Evolutionary conservation across 768 basidiomycete genomes (phyloP).

Genomic region (Collybiopsis luxurians): DNA sequence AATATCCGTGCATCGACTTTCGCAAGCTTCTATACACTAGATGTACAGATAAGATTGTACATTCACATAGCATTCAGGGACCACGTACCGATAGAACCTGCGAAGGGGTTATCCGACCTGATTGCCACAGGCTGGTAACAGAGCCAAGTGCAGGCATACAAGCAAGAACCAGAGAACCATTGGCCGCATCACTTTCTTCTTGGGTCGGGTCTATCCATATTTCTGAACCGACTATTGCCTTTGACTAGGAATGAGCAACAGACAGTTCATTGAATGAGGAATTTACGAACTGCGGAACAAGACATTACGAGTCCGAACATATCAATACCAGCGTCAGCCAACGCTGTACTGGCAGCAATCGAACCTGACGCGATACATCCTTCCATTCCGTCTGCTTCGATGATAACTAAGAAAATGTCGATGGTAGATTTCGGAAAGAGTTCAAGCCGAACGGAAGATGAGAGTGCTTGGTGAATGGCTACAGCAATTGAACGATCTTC

Average conservation of each 20-base stretch:
- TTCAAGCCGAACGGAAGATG: slow-evolving; percentile 82
- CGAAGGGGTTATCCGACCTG: slow-evolving; percentile 58
- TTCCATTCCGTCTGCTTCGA: slow-evolving; percentile 92
- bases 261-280: slow-evolving; percentile 3
- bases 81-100: slow-evolving; percentile 55
- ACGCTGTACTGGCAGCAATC: slow-evolving; percentile 84
- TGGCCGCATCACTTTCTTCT: slow-evolving; percentile 55
- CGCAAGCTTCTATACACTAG: slow-evolving; percentile 71
- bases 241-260: slow-evolving; percentile 6
- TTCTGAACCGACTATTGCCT: slow-evolving; percentile 58
- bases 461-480: slow-evolving; percentile 81
- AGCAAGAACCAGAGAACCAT: slow-evolving; percentile 72
- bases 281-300: slow-evolving; percentile 64
- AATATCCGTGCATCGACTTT: slow-evolving; percentile 69
- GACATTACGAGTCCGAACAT: slow-evolving; percentile 86
- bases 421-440: slow-evolving; percentile 92
- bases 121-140: slow-evolving; percentile 85
- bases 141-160: slow-evolving; percentile 87
- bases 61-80: not conserved
- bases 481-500: slow-evolving; percentile 86
- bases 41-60: not conserved
- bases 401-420: slow-evolving; percentile 86
- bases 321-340: slow-evolving; percentile 92
- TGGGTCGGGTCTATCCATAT: slow-evolving; percentile 82
- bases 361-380: slow-evolving; percentile 84